Base-by-base conservation (phyloP, 495 filamentous ascomycete species). In the Podospora anserina region DNA sequence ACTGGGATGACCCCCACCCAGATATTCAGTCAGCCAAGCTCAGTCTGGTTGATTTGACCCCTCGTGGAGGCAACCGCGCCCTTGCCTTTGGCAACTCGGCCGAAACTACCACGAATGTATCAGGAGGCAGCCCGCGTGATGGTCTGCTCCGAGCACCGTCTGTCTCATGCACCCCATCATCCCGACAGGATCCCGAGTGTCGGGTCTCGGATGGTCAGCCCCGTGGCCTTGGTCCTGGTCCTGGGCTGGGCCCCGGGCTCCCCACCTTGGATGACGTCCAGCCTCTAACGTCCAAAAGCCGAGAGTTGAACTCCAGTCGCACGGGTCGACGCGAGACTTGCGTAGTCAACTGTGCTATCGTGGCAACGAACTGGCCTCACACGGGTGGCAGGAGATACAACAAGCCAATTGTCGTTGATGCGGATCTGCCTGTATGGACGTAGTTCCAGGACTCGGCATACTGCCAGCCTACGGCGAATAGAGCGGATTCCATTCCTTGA, bases 341-440 rank as follows among this genome's bases (percentile, higher is more conserved):
- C 74, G 79, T 95, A 63, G 83, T 93, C 71, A 94, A 94, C 78
- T 89, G 90, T 39, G 87, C 91, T 19, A 88, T 93, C 69, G 82
- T 90, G 82, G 85, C 87, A 11, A 87, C 81, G 3, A 89, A 84
- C 71, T 90, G 87, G 81, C 89, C 89, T 56, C 88, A 90, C 69
- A 74, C 71, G 1, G 83, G 82, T 18, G 76, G 75, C 1, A 90
- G 88, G 73, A 81, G 72, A 65, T 87, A 90, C 77, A 88, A 92
- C 78, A 89, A 91, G 71, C 88, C 91, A 7, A 89, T 94, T 65
- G 87, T 94, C 7, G 88, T 94, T 27, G 90, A 96, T 74, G 77
- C 94, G 34, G 88, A 92, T 68, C 80, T 94, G 54, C 89, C 88
- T 11, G 81, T 89, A 81, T 82, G 70, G 68, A 34, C 55, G 58